Conservation (phyloP, 768 basidiomycete species). For the Ramaria sp. region DNA sequence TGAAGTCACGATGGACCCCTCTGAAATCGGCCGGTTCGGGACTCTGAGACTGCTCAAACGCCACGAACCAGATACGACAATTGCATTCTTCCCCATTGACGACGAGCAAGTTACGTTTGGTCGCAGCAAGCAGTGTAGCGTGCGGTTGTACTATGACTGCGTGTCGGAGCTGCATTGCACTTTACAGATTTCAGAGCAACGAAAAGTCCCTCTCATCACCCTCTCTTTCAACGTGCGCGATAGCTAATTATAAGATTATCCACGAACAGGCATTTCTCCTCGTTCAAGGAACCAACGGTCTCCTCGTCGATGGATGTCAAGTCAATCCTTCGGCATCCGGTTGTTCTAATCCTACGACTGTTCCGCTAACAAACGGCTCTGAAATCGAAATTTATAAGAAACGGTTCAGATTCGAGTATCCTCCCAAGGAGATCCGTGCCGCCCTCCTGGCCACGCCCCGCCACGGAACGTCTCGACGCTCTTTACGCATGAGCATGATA, state of each 20-base stretch:
- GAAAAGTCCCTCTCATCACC: conserved; percentile 32
- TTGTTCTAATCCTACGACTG: conserved; percentile 31
- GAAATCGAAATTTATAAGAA: conserved; percentile 60
- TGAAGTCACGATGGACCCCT: conserved; percentile 24
- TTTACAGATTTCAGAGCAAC: conserved; percentile 49
- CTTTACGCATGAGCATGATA: conserved; percentile 66
- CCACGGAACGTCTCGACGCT: conserved; percentile 28
- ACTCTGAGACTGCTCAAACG: conserved; percentile 54
- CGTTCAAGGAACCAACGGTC: conserved; percentile 47
- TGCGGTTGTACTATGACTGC: conserved; percentile 58
- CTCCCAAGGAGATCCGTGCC: conserved; percentile 58
- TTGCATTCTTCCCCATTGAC: conserved; percentile 68
- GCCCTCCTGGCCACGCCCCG: conserved; percentile 38
- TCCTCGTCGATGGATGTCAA: conserved; percentile 49
- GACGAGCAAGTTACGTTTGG: conserved; percentile 58
- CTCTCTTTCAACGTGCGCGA: background rate
- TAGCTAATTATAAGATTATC: background rate
- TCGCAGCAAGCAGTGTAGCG: conserved; percentile 48
- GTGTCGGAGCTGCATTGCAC: conserved; percentile 57
- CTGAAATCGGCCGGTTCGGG: conserved; percentile 54
- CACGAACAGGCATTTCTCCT: conserved; percentile 59
- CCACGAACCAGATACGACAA: conserved; percentile 29
- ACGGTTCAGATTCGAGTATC: conserved; percentile 62
- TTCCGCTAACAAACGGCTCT: conserved; percentile 57
- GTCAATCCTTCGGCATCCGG: conserved; percentile 36